Percentiles rank a stretch among this genome's conserved stretches.
phyloP scores from a whole-genome alignment of 768 basidiomycete genomes.

The Phanerochaete carnosa region DNA sequence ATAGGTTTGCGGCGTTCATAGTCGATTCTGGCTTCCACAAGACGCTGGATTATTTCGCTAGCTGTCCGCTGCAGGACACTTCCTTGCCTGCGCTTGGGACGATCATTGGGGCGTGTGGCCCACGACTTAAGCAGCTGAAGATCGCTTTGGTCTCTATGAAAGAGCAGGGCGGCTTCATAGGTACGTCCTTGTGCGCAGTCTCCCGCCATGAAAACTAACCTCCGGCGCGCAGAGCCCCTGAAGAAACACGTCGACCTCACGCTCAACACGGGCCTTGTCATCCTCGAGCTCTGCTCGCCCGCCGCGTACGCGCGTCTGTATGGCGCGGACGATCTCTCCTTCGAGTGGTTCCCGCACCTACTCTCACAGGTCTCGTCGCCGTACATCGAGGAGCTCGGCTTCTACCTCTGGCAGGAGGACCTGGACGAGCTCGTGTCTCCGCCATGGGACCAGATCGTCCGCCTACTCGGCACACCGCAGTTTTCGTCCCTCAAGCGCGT shows the following conservation, averaged over 20 bases:
- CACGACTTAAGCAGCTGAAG: slow-evolving; percentile 11
- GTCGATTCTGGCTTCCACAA: not conserved
- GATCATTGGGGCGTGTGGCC: not conserved
- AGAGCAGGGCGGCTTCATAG: slow-evolving; percentile 7
- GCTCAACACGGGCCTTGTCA: slow-evolving; percentile 1
- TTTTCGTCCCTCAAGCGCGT: slow-evolving; percentile 6
- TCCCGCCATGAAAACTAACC: not conserved
- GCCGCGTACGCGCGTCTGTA: slow-evolving; percentile 10
- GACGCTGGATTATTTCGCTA: slow-evolving; percentile 2
- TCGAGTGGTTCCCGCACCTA: slow-evolving; percentile 12
- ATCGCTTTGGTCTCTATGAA: slow-evolving; percentile 11
- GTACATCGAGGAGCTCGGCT: slow-evolving; percentile 9
- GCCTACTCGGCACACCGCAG: not conserved
- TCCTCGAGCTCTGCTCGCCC: slow-evolving; percentile 15
- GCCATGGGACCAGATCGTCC: slow-evolving; percentile 6
- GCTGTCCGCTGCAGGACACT: slow-evolving; percentile 12
- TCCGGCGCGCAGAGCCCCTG: not conserved
- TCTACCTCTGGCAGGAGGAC: slow-evolving; percentile 14
- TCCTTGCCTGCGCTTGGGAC: not conserved
- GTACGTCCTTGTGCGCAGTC: slow-evolving; percentile 2
- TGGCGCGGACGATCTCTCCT: slow-evolving; percentile 12
- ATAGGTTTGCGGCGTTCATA: slow-evolving; percentile 7
- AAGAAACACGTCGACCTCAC: not conserved
- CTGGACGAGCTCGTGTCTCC: not conserved
- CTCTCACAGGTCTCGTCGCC: slow-evolving; percentile 9